Base-by-base conservation (phyloP, 169 alveolate genomes). In the Plasmodium yoelii region DNA sequence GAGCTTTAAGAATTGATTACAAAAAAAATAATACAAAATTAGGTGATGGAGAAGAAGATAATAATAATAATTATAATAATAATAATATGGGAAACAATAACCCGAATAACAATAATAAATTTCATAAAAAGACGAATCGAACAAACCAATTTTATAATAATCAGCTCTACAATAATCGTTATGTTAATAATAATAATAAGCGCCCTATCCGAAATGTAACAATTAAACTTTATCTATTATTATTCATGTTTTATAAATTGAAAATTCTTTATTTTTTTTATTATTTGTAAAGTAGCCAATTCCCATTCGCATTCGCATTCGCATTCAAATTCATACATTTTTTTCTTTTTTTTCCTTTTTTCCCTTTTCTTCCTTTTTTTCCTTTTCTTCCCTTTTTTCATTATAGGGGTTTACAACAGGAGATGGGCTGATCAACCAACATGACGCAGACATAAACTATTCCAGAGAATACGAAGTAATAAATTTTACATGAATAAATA, bases 81-180 rank as follows among this genome's bases (percentile, higher is more conserved):
- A 86, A 47, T 67, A 56, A 24, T 73, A 59, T 19, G 82, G 18
- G 8, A 71, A 56, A 6, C 87, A 75, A 55, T 56, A 71, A 51
- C 80, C 44, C n/a, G 24, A 71, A 57, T 84, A 61, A 26, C 65
- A 51, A 63, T 44, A 51, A 55, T 75, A 47, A 44, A 64, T 61
- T 10, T 55, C 15, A 5, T 70, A 42, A 42, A 87, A 49, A 22
- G 87, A n/a, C 56, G 72, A 12, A 64, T 39, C 8, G 77, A 26
- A 57, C 39, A 74, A 73, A 89, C 34, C 46, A 13, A 69, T 42
- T 82, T 34, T 39, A 73, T 18, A 64, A 84, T 53, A 70, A 65
- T 73, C 88, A 72, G 56, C 73, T 59, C 42, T 56, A 82, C 92
- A 90, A 68, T 91, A 24, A 69, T 84, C 22, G 88, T 87, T 75